These are phyloP conservation scores for Sicyos baderoa DNA, from an alignment of 306 rosid genomes.

Conservation along the genomic window DNA sequence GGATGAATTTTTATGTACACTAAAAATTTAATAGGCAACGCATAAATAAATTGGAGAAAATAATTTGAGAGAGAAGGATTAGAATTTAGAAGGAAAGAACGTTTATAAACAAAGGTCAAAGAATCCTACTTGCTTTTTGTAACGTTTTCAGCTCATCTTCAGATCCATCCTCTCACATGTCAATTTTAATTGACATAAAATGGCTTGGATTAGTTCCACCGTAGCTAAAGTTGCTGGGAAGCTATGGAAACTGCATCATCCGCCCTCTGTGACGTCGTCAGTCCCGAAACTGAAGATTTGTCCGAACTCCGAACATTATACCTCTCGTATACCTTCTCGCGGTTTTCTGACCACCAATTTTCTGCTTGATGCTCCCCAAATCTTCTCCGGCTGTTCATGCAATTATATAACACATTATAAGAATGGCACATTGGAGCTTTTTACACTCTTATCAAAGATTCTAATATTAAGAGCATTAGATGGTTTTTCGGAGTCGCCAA, in stretches of 20 bases:
- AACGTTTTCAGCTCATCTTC: slow-evolving; percentile 25
- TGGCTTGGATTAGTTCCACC: slow-evolving; percentile 36
- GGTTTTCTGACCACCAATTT: slow-evolving; percentile 94
- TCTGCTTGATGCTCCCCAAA: slow-evolving; percentile 99
- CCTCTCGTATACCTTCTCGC: slow-evolving; percentile 71
- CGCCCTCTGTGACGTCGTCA: slow-evolving; percentile 6
- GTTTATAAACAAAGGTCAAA: slow-evolving; percentile 9
- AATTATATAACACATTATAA: slow-evolving; percentile 17
- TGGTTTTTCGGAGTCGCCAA: too few relatives aligned
- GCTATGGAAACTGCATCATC: slow-evolving; percentile 11
- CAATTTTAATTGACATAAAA: not conserved
- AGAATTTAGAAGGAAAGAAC: slow-evolving; percentile 23
- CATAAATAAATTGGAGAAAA: slow-evolving; percentile 42
- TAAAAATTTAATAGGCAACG: slow-evolving; percentile 38
- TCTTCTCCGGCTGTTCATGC: slow-evolving; percentile 77
- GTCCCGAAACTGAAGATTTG: slow-evolving; percentile 49
- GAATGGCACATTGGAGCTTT: too few relatives aligned
- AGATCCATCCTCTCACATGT: not conserved
- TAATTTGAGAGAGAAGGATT: slow-evolving; percentile 23
- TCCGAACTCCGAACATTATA: slow-evolving; percentile 68
- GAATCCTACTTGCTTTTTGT: slow-evolving; percentile 27
- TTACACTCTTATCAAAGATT: too few relatives aligned
- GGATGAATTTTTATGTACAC: slow-evolving; percentile 55
- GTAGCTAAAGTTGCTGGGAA: slow-evolving; percentile 43
- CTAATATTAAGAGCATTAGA: too few relatives aligned